Evolutionary conservation across 805 yeast species (phyloP).

Genomic region (Priceomyces fermenticarens): DNA sequence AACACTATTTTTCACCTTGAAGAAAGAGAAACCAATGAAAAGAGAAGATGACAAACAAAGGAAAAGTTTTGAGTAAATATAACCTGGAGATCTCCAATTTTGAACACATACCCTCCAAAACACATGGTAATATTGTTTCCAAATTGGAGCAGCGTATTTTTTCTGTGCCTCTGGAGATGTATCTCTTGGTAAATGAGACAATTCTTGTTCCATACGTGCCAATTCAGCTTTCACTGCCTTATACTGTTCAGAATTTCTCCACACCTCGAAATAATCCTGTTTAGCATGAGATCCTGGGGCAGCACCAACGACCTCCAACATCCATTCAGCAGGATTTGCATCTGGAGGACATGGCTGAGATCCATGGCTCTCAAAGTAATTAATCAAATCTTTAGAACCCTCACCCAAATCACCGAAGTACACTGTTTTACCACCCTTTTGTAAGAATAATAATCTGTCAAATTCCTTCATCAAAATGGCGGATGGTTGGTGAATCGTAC

Average conservation of each 20-base stretch:
- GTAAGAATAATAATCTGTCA: conserved; percentile 67
- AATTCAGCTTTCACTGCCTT: conserved; percentile 57
- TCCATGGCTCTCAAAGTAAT: conserved; percentile 70
- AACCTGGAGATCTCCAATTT: conserved; percentile 58
- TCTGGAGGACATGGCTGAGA: conserved; percentile 45
- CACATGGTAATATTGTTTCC: conserved; percentile 29
- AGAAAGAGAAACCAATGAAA: conserved; percentile 71
- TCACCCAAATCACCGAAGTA: conserved; percentile 80
- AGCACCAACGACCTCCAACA: conserved; percentile 82
- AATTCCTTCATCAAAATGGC: conserved; percentile 75
- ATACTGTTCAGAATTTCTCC: conserved; percentile 70
- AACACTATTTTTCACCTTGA: conserved; percentile 55
- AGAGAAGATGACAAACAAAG: conserved; percentile 55
- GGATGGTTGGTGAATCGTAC: conserved; percentile 83
- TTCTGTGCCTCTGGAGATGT: conserved; percentile 22
- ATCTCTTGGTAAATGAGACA: conserved; percentile 22
- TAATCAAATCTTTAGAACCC: conserved; percentile 53
- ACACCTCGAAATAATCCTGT: conserved; percentile 72
- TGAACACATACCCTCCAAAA: conserved; percentile 23
- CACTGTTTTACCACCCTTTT: conserved; percentile 76
- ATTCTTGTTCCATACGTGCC: conserved; percentile 60
- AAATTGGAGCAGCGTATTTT: conserved; percentile 26
- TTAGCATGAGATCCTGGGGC: conserved; percentile 76
- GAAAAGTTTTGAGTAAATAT: conserved; percentile 59
- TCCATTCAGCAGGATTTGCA: conserved; percentile 66